These are phyloP conservation scores for Blumeriella jaapii DNA, from an alignment of 2,329 filamentous ascomycete species.

Conservation along the genomic window DNA sequence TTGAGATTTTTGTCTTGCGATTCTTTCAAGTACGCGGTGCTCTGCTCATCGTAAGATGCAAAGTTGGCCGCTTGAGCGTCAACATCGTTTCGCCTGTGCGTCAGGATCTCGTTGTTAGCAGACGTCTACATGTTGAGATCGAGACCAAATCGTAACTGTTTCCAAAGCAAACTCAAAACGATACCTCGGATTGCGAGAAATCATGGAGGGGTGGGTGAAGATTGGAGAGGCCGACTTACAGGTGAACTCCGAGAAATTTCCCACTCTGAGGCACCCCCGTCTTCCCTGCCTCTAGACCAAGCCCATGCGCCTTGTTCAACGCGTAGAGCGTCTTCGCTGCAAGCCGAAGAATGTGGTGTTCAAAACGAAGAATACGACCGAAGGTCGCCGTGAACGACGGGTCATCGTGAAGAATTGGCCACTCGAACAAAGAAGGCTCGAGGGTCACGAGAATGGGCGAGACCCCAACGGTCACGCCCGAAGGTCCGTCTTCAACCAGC, in stretches of 20 bases:
- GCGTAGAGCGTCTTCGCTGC: constrained; percentile 27
- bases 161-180: no score
- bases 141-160: no score
- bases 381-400: constrained; percentile 27
- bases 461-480: constrained; percentile 1
- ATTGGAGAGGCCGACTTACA: no score
- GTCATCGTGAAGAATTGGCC: constrained; percentile 26
- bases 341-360: constrained; percentile 15
- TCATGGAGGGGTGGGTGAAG: no score
- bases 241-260: constrained; percentile 30
- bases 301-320: constrained; percentile 20
- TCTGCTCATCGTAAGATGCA: constrained; percentile 28
- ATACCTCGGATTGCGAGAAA: no score
- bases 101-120: no score
- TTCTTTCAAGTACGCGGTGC: constrained; percentile 27
- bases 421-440: constrained; percentile 17
- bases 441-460: constrained; percentile 11
- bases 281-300: background rate
- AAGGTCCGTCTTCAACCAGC: constrained; percentile 2
- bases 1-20: constrained; percentile 21
- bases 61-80: constrained; percentile 28
- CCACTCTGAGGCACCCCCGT: background rate
- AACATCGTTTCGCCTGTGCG: constrained; percentile 27
- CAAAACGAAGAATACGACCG: constrained; percentile 29
- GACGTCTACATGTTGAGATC: no score